Conservation (phyloP, 1,284 basidiomycete species). For the Trichosporon sp. region DNA sequence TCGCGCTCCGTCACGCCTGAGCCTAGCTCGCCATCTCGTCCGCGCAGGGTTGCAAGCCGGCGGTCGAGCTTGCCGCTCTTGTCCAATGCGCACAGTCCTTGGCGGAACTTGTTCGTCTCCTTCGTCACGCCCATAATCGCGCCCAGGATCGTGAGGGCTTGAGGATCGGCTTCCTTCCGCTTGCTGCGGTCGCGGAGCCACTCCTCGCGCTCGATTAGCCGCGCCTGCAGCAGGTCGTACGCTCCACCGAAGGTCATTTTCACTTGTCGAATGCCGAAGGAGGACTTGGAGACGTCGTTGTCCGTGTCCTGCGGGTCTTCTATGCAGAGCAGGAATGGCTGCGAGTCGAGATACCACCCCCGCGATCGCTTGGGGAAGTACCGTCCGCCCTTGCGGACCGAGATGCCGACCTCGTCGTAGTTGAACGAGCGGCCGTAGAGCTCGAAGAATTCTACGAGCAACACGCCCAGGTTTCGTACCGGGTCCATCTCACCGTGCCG, state of each 20-base stretch:
- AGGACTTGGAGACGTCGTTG: conserved; percentile 88
- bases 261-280: conserved; percentile 76
- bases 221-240: conserved; percentile 68
- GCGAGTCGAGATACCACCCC: conserved; percentile 65
- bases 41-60: neutral
- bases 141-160: conserved; percentile 71
- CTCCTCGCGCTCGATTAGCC: conserved; percentile 28
- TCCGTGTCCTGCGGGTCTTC: conserved; percentile 92
- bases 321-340: conserved; percentile 67
- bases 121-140: conserved; percentile 75
- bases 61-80: neutral
- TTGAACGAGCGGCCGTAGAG: conserved; percentile 63
- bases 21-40: neutral
- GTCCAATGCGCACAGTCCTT: conserved; percentile 4
- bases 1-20: neutral
- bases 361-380: conserved; percentile 74
- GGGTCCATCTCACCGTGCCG: conserved; percentile 81
- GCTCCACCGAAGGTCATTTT: conserved; percentile 79
- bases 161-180: conserved; percentile 48
- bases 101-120: conserved; percentile 55
- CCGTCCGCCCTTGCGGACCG: conserved; percentile 71
- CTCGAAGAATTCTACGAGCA: conserved; percentile 95
- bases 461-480: conserved; percentile 77
- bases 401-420: conserved; percentile 84
- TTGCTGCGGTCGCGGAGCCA: conserved; percentile 13